Evolutionary conservation across 176 grass and related monocot genomes (phyloP).

Genomic region (Oryza meyeriana): DNA sequence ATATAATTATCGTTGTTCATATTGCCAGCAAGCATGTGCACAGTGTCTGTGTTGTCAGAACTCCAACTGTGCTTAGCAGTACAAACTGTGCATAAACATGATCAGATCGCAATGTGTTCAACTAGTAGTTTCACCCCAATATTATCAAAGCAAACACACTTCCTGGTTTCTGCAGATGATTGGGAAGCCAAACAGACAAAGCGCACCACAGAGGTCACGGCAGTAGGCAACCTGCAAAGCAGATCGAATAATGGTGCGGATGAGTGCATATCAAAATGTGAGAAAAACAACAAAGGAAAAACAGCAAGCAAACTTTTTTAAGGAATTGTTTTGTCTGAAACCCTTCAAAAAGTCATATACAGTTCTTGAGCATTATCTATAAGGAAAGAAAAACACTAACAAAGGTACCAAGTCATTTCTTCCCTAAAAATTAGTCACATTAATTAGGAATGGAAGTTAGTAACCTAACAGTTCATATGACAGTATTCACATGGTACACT

Average conservation of each 20-base stretch:
- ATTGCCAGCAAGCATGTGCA: conserved; percentile 22
- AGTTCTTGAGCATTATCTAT: neutral
- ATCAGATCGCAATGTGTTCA: conserved; percentile 11
- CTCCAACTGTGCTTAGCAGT: neutral
- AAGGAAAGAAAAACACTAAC: conserved; percentile 1
- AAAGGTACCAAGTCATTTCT: neutral
- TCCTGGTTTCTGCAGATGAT: neutral
- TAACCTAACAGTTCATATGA: neutral
- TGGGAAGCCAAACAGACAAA: conserved; percentile 10
- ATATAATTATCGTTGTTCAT: conserved; percentile 36
- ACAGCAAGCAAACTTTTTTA: neutral
- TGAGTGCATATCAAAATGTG: conserved; percentile 17
- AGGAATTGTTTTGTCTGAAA: neutral
- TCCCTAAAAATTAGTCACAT: neutral
- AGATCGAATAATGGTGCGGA: neutral
- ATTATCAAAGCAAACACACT: neutral
- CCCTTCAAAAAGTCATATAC: neutral
- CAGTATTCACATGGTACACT: neutral
- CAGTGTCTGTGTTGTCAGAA: conserved; percentile 4
- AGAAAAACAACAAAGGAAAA: neutral
- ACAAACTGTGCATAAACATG: neutral
- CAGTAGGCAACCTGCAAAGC: conserved; percentile 30
- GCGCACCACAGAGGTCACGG: neutral
- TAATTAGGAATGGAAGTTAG: neutral
- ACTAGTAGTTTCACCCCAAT: neutral